Percentiles rank a stretch among this genome's conserved stretches.
Evolutionary conservation across 768 basidiomycete genomes (phyloP).

Genomic region (Pleurotus pulmonarius): DNA sequence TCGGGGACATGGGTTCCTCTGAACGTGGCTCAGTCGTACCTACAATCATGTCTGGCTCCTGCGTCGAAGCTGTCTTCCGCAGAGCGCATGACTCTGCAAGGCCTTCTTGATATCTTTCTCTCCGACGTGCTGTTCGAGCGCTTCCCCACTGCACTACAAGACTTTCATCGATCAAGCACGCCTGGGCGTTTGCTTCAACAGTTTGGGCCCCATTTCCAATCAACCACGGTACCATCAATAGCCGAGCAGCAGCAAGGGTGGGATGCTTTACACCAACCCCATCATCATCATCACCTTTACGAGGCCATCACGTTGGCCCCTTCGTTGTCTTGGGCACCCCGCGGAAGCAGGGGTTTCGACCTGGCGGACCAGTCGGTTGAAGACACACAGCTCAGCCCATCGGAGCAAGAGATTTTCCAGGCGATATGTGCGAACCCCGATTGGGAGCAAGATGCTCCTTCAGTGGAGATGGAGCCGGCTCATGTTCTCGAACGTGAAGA

Average conservation of each 20-base stretch:
- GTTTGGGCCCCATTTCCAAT: conserved; percentile 63
- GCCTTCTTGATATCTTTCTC: conserved; percentile 51
- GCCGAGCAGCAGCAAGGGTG: neutral
- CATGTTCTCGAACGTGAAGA: conserved; percentile 7
- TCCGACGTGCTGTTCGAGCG: conserved; percentile 57
- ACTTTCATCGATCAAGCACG: conserved; percentile 47
- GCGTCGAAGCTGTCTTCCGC: neutral
- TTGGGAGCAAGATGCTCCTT: conserved; percentile 38
- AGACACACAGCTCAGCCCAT: conserved; percentile 59
- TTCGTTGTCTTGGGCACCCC: conserved; percentile 3
- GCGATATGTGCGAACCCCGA: conserved; percentile 58
- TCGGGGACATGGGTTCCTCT: conserved; percentile 73
- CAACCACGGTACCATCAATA: conserved; percentile 35
- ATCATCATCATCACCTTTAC: neutral
- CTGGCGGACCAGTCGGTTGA: neutral
- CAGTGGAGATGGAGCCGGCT: conserved; percentile 11
- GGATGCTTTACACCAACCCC: no score
- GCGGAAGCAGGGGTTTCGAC: neutral
- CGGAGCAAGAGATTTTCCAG: conserved; percentile 69
- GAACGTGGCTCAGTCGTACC: conserved; percentile 46
- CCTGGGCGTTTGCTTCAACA: conserved; percentile 47
- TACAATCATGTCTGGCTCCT: conserved; percentile 39
- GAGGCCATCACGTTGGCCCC: neutral
- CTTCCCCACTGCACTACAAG: conserved; percentile 60
- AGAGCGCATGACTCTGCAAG: conserved; percentile 6